Evolutionary conservation across 1,139 yeast species (phyloP), one percentile per base, ranked within the genome.

Genomic region (Candida glucosophila): DNA sequence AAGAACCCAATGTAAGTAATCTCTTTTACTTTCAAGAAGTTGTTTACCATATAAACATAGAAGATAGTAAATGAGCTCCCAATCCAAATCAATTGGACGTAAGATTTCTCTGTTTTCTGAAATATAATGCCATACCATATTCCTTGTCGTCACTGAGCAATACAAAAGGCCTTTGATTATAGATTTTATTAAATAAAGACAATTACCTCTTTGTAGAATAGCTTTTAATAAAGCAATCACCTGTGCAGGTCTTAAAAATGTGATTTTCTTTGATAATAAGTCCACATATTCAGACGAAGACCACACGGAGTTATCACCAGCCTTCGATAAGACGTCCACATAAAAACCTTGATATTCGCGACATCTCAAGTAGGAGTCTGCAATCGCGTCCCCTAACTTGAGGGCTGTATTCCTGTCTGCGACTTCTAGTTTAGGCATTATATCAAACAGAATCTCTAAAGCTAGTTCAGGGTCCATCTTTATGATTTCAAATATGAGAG

Each of bases 271-370:
- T 0, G 81, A 47, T 2, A 75, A 60, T 4, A 49, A 34, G 2
- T 43, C 35, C 1, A 61, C 38, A 23, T 69, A 59, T 2, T 40
- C 42, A 3, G 39, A 35, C 2, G 55, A 42, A 6, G 31, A 37
- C 55, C 68, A 56, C 3, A 29, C 24, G 13, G 43, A 36, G 4
- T 36, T 30, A 3, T 41, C 26, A 8, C 64, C 49, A 4, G 62
- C 52, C 2, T 39, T 28, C 9, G 55, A 49, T 78, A 81, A 77
- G 9, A 60, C 44, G 1, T 39, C 33, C 4, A 52, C 46, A 25
- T 73, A 55, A 36, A n/a, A n/a, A 79, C 78, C 4, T 50, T 47
- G 51, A 22, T 74, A 54, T 28, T 77, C 85, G 55, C 92, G 68
- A 5, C 77, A 77, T 36, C 58, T 67, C 4, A 63, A 55, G 40